Evolutionary conservation across 306 rosid genomes (phyloP), one percentile per base, ranked within the genome.

Genomic region (Vigna nakashimae): DNA sequence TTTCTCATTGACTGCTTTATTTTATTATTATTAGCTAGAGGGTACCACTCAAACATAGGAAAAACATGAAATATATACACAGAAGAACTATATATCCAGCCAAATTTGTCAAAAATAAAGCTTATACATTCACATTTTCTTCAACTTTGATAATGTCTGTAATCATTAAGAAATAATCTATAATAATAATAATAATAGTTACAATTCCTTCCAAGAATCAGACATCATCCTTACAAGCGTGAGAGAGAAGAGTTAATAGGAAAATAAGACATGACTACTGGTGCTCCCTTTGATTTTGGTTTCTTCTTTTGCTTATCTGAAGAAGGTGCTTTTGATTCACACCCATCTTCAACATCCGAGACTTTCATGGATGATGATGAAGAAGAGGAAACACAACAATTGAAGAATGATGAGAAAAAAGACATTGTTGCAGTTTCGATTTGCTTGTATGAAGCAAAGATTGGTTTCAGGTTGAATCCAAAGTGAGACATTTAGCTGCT

Each of bases 281-380:
- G 63, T 57, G 34, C n/a, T 22, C 63, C 34, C 63, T 57, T 57
- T 24, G 63, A 57, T 57, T 57, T 57, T 22, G 63, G 11, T 20
- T 24, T 57, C 8, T 24, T 4, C 16, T 57, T 57, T 57, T 22
- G 34, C 36, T 57, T 57, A 4, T 57, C 63, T 9, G 62, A 57
- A 9, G 63, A 10, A 53, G 59, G 59, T n/a, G 28, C 28, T 53
- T 53, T 53, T 2, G 13, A 18, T 53, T 53, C 24, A n/a, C 11
- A 2, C 24, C 22, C 24, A 17, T 7, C 2, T 56, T 57, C 36
- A 24, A 20, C 15, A 56, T 56, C 62, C 3, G 15, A 56, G 15
- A 56, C 32, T 8, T 15, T 30, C 6, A 1, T 9, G 7, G 30
- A 9, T 55, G 60, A 55, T 8, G 56, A 56, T 9, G 60, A 3